A percentile compares a stretch with the other conserved stretches of the same genome.
phyloP scores from a whole-genome alignment of 495 filamentous ascomycete species.

The Podospora pseudoanserina region DNA sequence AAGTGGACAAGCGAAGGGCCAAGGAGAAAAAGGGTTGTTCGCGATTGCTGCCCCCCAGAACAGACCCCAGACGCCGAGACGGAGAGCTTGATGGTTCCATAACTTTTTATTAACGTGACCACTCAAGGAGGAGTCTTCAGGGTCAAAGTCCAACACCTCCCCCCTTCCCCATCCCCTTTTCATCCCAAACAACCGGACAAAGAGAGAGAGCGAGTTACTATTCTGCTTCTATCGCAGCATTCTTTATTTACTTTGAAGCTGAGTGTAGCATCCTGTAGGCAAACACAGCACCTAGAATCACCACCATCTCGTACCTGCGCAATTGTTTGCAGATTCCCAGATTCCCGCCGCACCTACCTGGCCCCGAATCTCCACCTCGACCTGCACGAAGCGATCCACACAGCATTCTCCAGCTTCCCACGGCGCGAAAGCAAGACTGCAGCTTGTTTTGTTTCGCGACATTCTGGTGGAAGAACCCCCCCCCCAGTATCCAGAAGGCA shows the following conservation, averaged over 20 bases:
- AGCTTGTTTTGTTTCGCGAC: background rate
- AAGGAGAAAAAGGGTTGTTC: slow-evolving; percentile 1
- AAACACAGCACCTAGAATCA: background rate
- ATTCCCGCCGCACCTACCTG: background rate
- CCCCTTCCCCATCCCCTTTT: slow-evolving; percentile 16
- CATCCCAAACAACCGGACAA: slow-evolving; percentile 14
- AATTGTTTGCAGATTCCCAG: background rate
- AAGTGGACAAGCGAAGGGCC: background rate
- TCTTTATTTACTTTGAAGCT: background rate
- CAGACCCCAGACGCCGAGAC: slow-evolving; percentile 5
- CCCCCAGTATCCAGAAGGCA: too few relatives aligned
- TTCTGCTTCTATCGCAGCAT: background rate
- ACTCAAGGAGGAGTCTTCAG: background rate
- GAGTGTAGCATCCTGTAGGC: background rate
- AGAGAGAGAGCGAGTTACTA: background rate
- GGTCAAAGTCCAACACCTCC: background rate
- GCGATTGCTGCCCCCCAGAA: background rate
- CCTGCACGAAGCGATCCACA: background rate
- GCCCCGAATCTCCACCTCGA: background rate
- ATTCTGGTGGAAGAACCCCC: background rate
- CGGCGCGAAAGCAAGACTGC: background rate
- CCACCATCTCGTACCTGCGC: background rate
- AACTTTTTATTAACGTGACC: slow-evolving; percentile 14
- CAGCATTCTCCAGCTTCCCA: background rate
- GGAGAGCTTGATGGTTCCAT: slow-evolving; percentile 5